phyloP scores from a whole-genome alignment of 2,329 filamentous ascomycete species.

The Dryadomyces sulphureus region DNA sequence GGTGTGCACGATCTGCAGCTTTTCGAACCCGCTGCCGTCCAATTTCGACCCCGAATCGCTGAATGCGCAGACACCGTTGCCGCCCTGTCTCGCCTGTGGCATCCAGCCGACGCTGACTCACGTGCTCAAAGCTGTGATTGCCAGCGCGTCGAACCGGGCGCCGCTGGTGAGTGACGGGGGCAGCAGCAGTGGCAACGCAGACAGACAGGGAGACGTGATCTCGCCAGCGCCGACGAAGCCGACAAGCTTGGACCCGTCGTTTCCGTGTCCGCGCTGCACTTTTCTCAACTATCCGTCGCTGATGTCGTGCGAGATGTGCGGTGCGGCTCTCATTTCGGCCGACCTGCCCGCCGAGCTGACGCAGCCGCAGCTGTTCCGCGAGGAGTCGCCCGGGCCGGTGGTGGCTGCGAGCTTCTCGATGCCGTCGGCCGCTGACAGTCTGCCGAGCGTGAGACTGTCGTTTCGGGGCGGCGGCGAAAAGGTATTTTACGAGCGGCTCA shows the following conservation, averaged over 20 bases:
- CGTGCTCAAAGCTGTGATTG: conserved; percentile 75
- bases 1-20: conserved; percentile 93
- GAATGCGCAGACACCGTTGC: conserved; percentile 62
- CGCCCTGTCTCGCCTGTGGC: conserved; percentile 82
- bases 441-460: conserved; percentile 76
- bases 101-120: conserved; percentile 79
- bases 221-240: conserved; percentile 1
- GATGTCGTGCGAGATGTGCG: conserved; percentile 79
- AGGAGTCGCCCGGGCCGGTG: conserved; percentile 66
- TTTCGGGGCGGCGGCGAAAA: conserved; percentile 83
- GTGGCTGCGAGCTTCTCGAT: conserved; percentile 24
- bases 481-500: conserved; percentile 78
- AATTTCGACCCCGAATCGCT: conserved; percentile 83
- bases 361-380: conserved; percentile 29
- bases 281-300: conserved; percentile 88
- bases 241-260: conserved; percentile 22
- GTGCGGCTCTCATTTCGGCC: conserved; percentile 52
- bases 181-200: neutral
- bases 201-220: conserved; percentile 5
- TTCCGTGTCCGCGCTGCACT: conserved; percentile 75
- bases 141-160: conserved; percentile 49
- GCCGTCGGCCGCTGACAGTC: conserved; percentile 31
- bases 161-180: neutral
- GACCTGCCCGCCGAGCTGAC: conserved; percentile 25
- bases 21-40: conserved; percentile 80